Percentiles rank a stretch among this genome's conserved stretches.
Conservation (phyloP, 2,329 filamentous ascomycete species). For the Hymenoscyphus repandus region DNA sequence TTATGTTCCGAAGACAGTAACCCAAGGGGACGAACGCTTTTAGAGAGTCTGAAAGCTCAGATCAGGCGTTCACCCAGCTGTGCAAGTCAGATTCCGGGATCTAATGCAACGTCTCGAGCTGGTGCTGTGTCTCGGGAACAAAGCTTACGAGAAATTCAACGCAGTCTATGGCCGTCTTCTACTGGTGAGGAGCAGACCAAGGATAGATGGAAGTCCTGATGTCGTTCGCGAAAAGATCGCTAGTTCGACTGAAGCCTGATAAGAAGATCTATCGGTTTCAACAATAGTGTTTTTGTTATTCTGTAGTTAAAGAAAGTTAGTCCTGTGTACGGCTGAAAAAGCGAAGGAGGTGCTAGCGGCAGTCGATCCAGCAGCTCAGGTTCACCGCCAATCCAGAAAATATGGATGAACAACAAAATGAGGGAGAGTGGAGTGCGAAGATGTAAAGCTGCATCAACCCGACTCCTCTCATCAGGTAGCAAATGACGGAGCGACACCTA, state of each 20-base stretch:
- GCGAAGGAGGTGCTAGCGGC: neutral
- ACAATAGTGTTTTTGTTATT: no score
- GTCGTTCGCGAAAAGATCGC: neutral
- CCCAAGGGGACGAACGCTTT: constrained; percentile 16
- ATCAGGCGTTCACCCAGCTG: constrained; percentile 29
- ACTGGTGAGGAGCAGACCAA: neutral
- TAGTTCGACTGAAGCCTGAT: neutral
- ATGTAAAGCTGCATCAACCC: constrained; percentile 27
- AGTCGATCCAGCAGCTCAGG: constrained; percentile 1
- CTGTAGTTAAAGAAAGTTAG: neutral
- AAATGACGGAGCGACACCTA: constrained; percentile 10
- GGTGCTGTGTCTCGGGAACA: constrained; percentile 27
- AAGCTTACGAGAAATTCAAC: constrained; percentile 16
- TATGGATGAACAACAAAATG: constrained; percentile 9
- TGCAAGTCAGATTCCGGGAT: constrained; percentile 21
- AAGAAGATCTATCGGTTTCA: no score
- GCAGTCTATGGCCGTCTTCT: constrained; percentile 11
- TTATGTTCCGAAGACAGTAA: neutral
- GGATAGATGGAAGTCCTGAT: neutral
- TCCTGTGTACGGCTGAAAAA: neutral
- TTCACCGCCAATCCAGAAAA: constrained; percentile 26
- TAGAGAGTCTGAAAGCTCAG: constrained; percentile 26
- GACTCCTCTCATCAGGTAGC: constrained; percentile 20
- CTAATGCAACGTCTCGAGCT: constrained; percentile 18
- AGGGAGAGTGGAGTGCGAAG: constrained; percentile 14